phyloP scores from a whole-genome alignment of 2,329 filamentous ascomycete genomes.

The Gaeumannomyces sp. region DNA sequence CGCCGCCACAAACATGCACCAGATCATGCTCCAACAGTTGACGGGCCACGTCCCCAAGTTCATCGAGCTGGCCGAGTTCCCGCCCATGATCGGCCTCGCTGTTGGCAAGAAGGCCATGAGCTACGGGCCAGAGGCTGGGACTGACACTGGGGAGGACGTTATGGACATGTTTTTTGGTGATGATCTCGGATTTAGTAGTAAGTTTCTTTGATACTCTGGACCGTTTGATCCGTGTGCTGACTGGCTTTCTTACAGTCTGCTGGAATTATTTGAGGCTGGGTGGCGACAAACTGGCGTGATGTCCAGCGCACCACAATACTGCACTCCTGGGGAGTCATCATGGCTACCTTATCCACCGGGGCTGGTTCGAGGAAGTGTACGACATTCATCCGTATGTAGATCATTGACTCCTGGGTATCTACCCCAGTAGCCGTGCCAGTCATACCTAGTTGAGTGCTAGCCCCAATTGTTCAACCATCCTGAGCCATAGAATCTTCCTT shows the following conservation, averaged over 20 bases:
- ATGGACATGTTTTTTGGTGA: conserved; percentile 59
- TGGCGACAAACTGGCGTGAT: conserved; percentile 4
- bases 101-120: conserved; percentile 64
- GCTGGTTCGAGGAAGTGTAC: too few species aligned
- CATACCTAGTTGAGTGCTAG: too few species aligned
- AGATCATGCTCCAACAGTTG: conserved; percentile 45
- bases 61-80: conserved; percentile 44
- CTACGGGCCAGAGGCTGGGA: conserved; percentile 52
- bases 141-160: conserved; percentile 55
- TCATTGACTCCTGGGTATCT: too few species aligned
- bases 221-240: neutral
- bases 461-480: too few species aligned
- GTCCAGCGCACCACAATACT: too few species aligned
- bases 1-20: conserved; percentile 61
- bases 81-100: conserved; percentile 64
- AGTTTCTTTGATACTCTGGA: conserved; percentile 26
- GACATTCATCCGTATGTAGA: too few species aligned
- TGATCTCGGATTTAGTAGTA: conserved; percentile 60
- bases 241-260: conserved; percentile 10
- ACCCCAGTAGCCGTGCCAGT: too few species aligned
- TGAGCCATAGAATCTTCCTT: too few species aligned
- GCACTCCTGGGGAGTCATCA: too few species aligned
- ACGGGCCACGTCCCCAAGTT: conserved; percentile 36
- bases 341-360: too few species aligned
- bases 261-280: conserved; percentile 10